Base-by-base conservation (phyloP, 2,329 filamentous ascomycete genomes). In the Stachybotrys chlorohalonatus region DNA sequence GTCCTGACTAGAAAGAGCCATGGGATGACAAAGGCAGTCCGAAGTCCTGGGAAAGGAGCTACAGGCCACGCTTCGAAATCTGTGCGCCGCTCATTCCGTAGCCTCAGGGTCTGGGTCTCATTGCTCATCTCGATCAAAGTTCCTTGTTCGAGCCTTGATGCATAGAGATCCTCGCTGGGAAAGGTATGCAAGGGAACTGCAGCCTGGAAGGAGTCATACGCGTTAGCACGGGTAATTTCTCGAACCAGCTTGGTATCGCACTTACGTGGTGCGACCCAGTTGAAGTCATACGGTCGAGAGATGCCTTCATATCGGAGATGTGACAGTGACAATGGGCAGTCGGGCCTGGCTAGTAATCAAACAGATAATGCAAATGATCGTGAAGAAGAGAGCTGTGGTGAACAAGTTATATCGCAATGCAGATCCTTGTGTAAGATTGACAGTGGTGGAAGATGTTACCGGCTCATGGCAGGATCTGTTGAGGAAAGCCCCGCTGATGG, bases 81-180 rank as follows among this genome's bases (percentile, higher is more conserved):
- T 0, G 49, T 54, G 2, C 56, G 52, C 7, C 54, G 57, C 1
- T 67, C 56, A 31, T 71, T 71, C 46, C 65, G 63, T 0, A 55
- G 52, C 15, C 62, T 61, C 1, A 70, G 42, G 1, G 59, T 13
- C 1, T 59, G 52, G 7, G 61, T 55, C 36, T 71, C 68, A n/a
- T 71, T 71, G 0, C 60, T 54, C 60, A 68, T 65, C 46, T 71
- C 69, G 15, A 71, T 71, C 0, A 66, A 16, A 0, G 69, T 70
- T 0, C 67, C 69, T 39, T 64, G 60, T 39, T 70, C 66, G 47
- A 68, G 66, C 2, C 64, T 56, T 24, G 52, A 55, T 5, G 63
- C 57, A 30, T 65, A 71, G 2, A 62, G 61, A 4, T 64, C 60
- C 31, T 61, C 54, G 1, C 55, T 45, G 1, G 59, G 57, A 17